Percentiles rank a stretch among this genome's conserved stretches.
Evolutionary conservation across 176 grass and related monocot species (phyloP).

Genomic region (Ensete glaucum): DNA sequence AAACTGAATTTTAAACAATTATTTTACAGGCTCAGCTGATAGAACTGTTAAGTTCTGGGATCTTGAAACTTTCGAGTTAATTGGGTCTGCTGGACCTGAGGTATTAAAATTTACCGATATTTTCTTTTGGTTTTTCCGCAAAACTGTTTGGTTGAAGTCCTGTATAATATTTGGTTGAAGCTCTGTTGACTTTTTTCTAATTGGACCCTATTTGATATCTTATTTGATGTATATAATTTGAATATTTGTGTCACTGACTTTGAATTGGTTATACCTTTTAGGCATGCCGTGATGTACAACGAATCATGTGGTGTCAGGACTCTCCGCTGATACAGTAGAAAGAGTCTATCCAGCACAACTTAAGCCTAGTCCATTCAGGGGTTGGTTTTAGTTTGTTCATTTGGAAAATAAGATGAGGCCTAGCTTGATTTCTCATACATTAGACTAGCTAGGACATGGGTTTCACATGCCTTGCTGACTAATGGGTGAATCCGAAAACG

Average conservation of each 20-base stretch:
- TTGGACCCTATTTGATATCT: too few relatives aligned
- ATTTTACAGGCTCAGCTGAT: constrained; percentile 60
- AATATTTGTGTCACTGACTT: background rate
- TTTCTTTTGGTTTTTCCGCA: background rate
- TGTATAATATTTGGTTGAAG: too few relatives aligned
- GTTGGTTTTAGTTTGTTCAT: background rate
- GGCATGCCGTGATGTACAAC: background rate
- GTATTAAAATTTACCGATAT: constrained; percentile 21
- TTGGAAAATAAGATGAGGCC: background rate
- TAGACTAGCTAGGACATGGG: too few relatives aligned
- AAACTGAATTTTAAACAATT: constrained; percentile 25
- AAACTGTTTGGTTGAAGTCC: too few relatives aligned
- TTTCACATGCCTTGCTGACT: background rate
- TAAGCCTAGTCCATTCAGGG: background rate
- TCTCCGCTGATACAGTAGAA: background rate
- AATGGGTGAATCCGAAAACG: background rate
- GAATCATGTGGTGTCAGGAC: background rate
- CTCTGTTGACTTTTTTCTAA: too few relatives aligned
- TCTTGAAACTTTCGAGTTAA: constrained; percentile 89
- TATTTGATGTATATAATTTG: background rate
- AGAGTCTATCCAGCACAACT: background rate
- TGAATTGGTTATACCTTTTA: background rate
- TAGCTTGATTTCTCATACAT: background rate
- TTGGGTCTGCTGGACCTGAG: constrained; percentile 80
- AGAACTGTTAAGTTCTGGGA: constrained; percentile 96